These are phyloP conservation scores for Aspergillus taichungensis DNA, from an alignment of 495 filamentous ascomycete species.

Conservation along the genomic window DNA sequence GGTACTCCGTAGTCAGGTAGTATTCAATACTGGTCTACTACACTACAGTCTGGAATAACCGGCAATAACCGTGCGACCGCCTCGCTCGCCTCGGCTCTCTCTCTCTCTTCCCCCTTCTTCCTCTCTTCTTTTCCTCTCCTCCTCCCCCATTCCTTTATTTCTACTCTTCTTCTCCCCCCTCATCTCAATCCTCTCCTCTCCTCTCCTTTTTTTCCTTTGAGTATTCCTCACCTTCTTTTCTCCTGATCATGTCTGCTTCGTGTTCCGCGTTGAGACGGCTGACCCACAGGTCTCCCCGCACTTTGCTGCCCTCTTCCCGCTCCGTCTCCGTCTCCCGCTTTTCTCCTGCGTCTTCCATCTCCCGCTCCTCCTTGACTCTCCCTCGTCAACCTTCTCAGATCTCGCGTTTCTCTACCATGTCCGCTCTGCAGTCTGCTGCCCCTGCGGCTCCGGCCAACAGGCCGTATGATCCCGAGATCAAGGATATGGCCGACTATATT, in stretches of 20 bases:
- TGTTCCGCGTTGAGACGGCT: constrained; percentile 35
- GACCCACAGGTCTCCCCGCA: constrained; percentile 43
- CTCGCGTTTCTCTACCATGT: constrained; percentile 42
- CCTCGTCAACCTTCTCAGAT: constrained; percentile 15
- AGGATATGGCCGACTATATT: constrained; percentile 89
- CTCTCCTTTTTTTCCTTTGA: constrained; percentile 12
- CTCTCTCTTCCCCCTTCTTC: constrained; percentile 7
- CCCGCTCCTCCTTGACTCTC: constrained; percentile 11
- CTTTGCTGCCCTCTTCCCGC: constrained; percentile 33
- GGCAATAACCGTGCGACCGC: constrained; percentile 11
- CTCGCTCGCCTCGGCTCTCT: background rate
- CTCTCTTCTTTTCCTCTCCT: constrained; percentile 8
- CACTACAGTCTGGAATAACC: background rate
- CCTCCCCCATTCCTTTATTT: constrained; percentile 7
- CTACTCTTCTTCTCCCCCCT: constrained; percentile 1
- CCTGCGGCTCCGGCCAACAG: constrained; percentile 30
- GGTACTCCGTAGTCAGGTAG: too few relatives aligned
- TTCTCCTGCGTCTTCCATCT: constrained; percentile 13
- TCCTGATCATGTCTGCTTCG: constrained; percentile 24
- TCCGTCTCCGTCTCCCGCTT: constrained; percentile 25
- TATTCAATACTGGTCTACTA: too few relatives aligned
- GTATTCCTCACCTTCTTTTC: constrained; percentile 18
- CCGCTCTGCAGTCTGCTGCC: constrained; percentile 32
- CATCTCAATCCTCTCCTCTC: constrained; percentile 10
- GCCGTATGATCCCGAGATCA: constrained; percentile 82